Conservation (phyloP, 1,139 yeast species). For the Blastobotrys elegans region DNA sequence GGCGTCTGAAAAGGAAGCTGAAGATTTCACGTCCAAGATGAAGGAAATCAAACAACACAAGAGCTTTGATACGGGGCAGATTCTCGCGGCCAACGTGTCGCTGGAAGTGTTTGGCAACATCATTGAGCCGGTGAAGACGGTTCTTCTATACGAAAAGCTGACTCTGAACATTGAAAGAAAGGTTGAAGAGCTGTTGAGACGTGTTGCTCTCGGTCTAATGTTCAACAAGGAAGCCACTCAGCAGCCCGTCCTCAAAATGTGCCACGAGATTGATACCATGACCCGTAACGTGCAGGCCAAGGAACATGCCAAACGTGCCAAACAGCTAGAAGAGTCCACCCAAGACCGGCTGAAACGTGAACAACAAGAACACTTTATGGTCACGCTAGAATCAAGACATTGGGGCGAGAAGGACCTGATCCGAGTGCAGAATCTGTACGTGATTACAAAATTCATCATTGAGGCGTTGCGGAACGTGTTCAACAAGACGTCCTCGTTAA, state of each 20-base stretch:
- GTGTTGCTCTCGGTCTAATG: constrained; percentile 72
- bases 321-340: constrained; percentile 29
- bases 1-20: constrained; percentile 93
- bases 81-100: constrained; percentile 62
- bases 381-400: constrained; percentile 57
- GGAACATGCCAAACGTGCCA: constrained; percentile 25
- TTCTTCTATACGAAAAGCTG: constrained; percentile 60
- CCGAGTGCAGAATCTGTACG: constrained; percentile 55
- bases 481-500: constrained; percentile 50
- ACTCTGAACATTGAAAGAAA: constrained; percentile 67
- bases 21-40: constrained; percentile 80
- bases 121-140: constrained; percentile 61
- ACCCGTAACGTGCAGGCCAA: constrained; percentile 37
- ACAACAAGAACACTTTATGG: constrained; percentile 53
- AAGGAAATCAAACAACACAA: constrained; percentile 88
- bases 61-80: constrained; percentile 83
- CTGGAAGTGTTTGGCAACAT: constrained; percentile 55
- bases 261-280: constrained; percentile 67
- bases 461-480: constrained; percentile 74
- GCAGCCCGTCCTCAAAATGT: constrained; percentile 58
- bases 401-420: constrained; percentile 49
- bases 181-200: constrained; percentile 70
- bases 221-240: constrained; percentile 59
- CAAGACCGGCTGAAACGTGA: constrained; percentile 21
- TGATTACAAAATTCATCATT: constrained; percentile 54